Percentiles rank a stretch among this genome's conserved stretches.
Evolutionary conservation across 805 yeast genomes (phyloP).

Genomic region (Schizosaccharomyces lindneri): DNA sequence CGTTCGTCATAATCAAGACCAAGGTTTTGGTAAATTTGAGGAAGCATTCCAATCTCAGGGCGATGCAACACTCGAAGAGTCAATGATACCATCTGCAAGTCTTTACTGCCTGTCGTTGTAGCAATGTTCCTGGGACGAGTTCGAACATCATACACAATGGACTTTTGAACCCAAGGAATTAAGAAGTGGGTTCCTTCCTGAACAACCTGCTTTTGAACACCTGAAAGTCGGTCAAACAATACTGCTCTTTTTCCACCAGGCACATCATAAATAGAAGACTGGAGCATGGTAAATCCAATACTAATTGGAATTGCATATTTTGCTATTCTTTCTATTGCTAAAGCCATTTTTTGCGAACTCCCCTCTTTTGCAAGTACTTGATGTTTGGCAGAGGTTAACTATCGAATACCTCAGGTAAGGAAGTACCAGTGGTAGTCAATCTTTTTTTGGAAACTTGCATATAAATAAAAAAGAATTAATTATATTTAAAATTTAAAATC

Average conservation of each 20-base stretch:
- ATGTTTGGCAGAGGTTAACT: too few species aligned
- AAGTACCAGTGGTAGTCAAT: too few species aligned
- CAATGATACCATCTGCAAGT: conserved; percentile 80
- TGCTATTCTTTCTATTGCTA: background rate
- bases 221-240: conserved; percentile 70
- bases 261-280: conserved; percentile 76
- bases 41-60: conserved; percentile 67
- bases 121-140: conserved; percentile 84
- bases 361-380: background rate
- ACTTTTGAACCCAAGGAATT: conserved; percentile 86
- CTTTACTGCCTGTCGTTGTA: conserved; percentile 90
- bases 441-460: too few species aligned
- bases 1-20: conserved; percentile 91
- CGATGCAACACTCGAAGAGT: conserved; percentile 83
- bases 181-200: conserved; percentile 95
- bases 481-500: background rate
- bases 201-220: conserved; percentile 67
- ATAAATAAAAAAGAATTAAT: background rate
- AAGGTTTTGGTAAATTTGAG: conserved; percentile 66
- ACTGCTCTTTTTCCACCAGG: conserved; percentile 92
- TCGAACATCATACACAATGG: conserved; percentile 73
- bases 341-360: background rate
- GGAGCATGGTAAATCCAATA: conserved; percentile 37
- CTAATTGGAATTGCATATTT: conserved; percentile 13
- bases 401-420: too few species aligned